phyloP scores from a whole-genome alignment of 805 yeast species.

The Ogataea trehaloabstinens region DNA sequence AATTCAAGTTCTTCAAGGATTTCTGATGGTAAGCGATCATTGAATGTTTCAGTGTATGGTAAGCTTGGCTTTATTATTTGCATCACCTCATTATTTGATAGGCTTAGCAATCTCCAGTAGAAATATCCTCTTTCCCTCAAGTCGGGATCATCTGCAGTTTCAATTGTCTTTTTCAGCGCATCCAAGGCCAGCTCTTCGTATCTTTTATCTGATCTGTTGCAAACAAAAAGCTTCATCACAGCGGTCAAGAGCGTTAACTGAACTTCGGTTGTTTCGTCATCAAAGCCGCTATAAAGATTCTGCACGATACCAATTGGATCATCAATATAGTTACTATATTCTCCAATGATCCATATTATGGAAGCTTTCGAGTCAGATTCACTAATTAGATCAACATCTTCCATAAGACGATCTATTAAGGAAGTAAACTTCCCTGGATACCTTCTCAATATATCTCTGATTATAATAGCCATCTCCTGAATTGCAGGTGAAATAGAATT shows the following conservation, averaged over 20 bases:
- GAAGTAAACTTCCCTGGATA: slow-evolving; percentile 61
- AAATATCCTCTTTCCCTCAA: slow-evolving; percentile 79
- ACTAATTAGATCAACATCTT: slow-evolving; percentile 49
- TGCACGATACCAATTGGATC: slow-evolving; percentile 41
- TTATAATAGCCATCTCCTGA: slow-evolving; percentile 76
- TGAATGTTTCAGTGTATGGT: slow-evolving; percentile 65
- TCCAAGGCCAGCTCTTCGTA: slow-evolving; percentile 58
- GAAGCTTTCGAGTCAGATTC: slow-evolving; percentile 81
- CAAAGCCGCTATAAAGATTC: slow-evolving; percentile 44
- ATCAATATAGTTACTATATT: slow-evolving; percentile 51
- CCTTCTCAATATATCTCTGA: slow-evolving; percentile 72
- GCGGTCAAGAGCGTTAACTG: slow-evolving; percentile 76
- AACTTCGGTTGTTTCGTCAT: slow-evolving; percentile 68
- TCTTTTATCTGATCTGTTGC: slow-evolving; percentile 40
- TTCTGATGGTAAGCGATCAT: slow-evolving; percentile 65
- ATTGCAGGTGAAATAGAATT: slow-evolving; percentile 71
- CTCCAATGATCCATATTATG: slow-evolving; percentile 81
- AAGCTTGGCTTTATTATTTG: slow-evolving; percentile 57
- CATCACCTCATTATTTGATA: slow-evolving; percentile 38
- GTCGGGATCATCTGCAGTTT: slow-evolving; percentile 80
- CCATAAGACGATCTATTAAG: slow-evolving; percentile 41
- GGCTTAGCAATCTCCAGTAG: slow-evolving; percentile 78
- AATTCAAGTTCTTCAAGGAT: slow-evolving; percentile 80
- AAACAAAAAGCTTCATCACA: slow-evolving; percentile 61
- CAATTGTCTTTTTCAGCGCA: slow-evolving; percentile 66